These are phyloP conservation scores for Jamesozyma hellenica DNA, from an alignment of 805 yeast genomes.

Conservation along the genomic window DNA sequence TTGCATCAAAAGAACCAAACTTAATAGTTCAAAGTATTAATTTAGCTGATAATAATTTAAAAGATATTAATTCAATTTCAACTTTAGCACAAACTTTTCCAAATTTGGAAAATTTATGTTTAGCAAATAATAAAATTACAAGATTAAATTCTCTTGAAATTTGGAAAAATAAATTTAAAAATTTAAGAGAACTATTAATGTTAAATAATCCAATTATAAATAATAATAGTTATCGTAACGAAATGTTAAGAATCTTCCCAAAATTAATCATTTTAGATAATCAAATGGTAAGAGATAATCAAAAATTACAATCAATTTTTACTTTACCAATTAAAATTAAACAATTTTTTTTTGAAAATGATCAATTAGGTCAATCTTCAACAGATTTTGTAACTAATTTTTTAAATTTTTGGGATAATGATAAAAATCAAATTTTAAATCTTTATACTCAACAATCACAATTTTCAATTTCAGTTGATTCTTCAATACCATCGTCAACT, in stretches of 20 bases:
- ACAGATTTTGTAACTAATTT: constrained; percentile 72
- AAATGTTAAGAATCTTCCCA: constrained; percentile 69
- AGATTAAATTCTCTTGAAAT: constrained; percentile 52
- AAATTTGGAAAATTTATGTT: constrained; percentile 60
- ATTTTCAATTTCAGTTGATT: constrained; percentile 71
- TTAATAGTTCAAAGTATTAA: constrained; percentile 56
- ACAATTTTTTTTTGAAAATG: constrained; percentile 73
- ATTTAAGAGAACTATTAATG: constrained; percentile 67
- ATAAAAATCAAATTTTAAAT: constrained; percentile 56
- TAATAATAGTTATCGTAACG: constrained; percentile 42
- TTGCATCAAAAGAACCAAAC: constrained; percentile 48
- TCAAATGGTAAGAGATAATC: constrained; percentile 63
- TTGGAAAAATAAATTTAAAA: constrained; percentile 68
- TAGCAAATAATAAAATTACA: constrained; percentile 63
- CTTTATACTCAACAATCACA: constrained; percentile 77
- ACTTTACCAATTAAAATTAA: constrained; percentile 46
- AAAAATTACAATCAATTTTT: constrained; percentile 41
- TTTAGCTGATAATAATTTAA: constrained; percentile 53
- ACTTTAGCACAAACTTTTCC: constrained; percentile 72
- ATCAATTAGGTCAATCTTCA: constrained; percentile 56
- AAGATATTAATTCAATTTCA: constrained; percentile 49
- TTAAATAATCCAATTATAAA: constrained; percentile 62
- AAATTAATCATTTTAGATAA: constrained; percentile 71
- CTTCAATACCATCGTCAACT: constrained; percentile 48
- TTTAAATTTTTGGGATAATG: constrained; percentile 71